Percentiles rank a stretch among this genome's conserved stretches.
Evolutionary conservation across 169 alveolate species (phyloP).

Genomic region (Cryptosporidium muris): DNA sequence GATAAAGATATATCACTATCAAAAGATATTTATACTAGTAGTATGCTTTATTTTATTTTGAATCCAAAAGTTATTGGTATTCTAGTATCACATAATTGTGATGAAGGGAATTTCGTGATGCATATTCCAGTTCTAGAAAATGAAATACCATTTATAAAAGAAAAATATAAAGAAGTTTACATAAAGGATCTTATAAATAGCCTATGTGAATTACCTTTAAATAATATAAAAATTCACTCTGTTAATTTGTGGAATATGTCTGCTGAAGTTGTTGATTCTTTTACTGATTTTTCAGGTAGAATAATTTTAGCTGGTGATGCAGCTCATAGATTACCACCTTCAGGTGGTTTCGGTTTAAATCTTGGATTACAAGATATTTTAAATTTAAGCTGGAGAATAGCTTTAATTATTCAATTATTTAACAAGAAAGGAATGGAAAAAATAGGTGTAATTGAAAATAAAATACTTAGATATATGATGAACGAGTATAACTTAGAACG

Average conservation of each 20-base stretch:
- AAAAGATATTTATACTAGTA: slow-evolving; percentile 71
- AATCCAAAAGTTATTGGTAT: slow-evolving; percentile 81
- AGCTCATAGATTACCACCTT: slow-evolving; percentile 92
- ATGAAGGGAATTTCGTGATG: slow-evolving; percentile 88
- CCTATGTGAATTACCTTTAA: slow-evolving; percentile 73
- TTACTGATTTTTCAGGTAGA: slow-evolving; percentile 75
- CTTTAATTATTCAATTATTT: background rate
- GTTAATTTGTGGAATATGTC: slow-evolving; percentile 82
- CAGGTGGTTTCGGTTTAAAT: slow-evolving; percentile 94
- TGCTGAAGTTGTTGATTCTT: slow-evolving; percentile 77
- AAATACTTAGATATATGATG: background rate
- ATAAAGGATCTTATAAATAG: slow-evolving; percentile 69
- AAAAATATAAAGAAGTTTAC: slow-evolving; percentile 71
- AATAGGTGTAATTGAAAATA: no score
- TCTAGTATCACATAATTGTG: slow-evolving; percentile 87
- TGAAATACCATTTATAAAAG: slow-evolving; percentile 75
- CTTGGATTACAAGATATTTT: slow-evolving; percentile 90
- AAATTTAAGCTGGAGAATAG: slow-evolving; percentile 81
- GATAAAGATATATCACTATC: background rate
- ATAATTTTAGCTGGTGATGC: slow-evolving; percentile 90
- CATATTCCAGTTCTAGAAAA: slow-evolving; percentile 82
- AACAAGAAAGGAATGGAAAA: background rate
- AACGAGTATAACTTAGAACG: slow-evolving; percentile 6
- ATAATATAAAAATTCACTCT: slow-evolving; percentile 52
- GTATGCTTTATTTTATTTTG: slow-evolving; percentile 88